Evolutionary conservation across 805 yeast species (phyloP).

Genomic region (Metschnikowia hibisci): DNA sequence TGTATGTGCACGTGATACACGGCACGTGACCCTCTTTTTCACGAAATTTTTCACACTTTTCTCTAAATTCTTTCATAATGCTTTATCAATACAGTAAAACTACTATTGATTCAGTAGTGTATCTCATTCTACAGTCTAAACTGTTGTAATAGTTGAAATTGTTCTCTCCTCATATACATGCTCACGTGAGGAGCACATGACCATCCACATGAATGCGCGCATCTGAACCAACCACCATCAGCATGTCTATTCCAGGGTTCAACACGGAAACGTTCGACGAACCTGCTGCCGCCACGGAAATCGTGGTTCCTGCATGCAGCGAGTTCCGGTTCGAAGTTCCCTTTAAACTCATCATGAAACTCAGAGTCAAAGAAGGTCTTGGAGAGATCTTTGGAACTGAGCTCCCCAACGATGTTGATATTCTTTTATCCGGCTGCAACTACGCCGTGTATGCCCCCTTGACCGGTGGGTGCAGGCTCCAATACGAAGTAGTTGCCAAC

Average conservation of each 20-base stretch:
- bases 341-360: slow-evolving; percentile 43
- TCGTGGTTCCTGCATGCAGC: slow-evolving; percentile 34
- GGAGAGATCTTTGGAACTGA: slow-evolving; percentile 95
- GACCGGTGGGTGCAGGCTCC: slow-evolving; percentile 62
- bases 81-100: too few species aligned
- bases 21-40: too few species aligned
- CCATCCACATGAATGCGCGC: not conserved
- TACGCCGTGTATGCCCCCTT: slow-evolving; percentile 38
- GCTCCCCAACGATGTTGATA: slow-evolving; percentile 62
- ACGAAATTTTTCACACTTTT: too few species aligned
- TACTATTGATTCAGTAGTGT: too few species aligned
- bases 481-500: slow-evolving; percentile 35
- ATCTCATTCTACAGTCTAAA: too few species aligned
- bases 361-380: slow-evolving; percentile 58
- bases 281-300: slow-evolving; percentile 13
- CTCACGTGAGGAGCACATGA: not conserved
- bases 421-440: slow-evolving; percentile 36
- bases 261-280: slow-evolving; percentile 3
- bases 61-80: too few species aligned
- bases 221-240: not conserved
- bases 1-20: too few species aligned
- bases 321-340: slow-evolving; percentile 81
- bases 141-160: too few species aligned
- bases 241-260: slow-evolving; percentile 18
- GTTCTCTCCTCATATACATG: not conserved